Conservation (phyloP, 441 rosid genomes). For the Erodium moschatum region DNA sequence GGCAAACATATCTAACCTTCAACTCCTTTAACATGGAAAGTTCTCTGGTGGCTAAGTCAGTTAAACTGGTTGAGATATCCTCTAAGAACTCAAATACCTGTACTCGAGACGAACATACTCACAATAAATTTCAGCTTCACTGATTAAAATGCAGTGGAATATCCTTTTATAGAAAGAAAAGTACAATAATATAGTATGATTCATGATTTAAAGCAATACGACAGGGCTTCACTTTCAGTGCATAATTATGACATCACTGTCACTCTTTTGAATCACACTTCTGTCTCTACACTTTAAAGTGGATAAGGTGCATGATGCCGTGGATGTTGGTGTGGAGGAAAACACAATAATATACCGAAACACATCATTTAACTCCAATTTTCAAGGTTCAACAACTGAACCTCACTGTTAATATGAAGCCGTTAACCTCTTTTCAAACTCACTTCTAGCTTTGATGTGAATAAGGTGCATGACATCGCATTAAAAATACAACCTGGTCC, state of each 20-base stretch:
- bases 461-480: not conserved
- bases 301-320: not conserved
- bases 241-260: no score
- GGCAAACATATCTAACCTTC: constrained; percentile 46
- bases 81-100: constrained; percentile 88
- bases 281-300: not conserved
- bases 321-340: not conserved
- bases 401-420: not conserved
- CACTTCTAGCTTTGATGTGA: not conserved
- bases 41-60: constrained; percentile 64
- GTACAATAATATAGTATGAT: not conserved
- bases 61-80: constrained; percentile 70
- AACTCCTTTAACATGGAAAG: constrained; percentile 57
- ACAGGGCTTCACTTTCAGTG: no score
- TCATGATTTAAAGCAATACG: no score
- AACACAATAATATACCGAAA: not conserved
- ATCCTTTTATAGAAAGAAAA: not conserved
- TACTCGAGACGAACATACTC: constrained; percentile 11
- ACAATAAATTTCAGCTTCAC: constrained; percentile 3
- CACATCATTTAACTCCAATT: not conserved
- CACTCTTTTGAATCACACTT: no score
- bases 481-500: constrained; percentile 11
- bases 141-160: not conserved
- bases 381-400: not conserved
- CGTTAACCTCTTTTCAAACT: constrained; percentile 5